Evolutionary conservation across 768 basidiomycete genomes (phyloP), one percentile per base, ranked within the genome.

Genomic region (Agaricus subrufescens): DNA sequence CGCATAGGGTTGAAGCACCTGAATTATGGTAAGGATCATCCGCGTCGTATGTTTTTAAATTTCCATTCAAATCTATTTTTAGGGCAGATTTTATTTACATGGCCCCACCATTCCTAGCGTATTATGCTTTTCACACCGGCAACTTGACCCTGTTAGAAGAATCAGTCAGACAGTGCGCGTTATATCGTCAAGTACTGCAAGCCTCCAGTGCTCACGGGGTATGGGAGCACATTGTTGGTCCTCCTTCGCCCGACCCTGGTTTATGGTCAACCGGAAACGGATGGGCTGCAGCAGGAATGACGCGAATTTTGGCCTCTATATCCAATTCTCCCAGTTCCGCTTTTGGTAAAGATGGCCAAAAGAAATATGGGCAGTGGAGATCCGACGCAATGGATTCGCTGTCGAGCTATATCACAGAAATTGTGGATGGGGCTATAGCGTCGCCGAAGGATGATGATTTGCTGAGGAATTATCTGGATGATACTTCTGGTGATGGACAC

Each of bases 281-380:
- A 0, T 89, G 89, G 89, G 87, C 86, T 0, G 85, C 85, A 1
- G 81, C 80, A 1, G 55, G 55, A 39, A 84, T 85, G 76, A 67
- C 82, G 27, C 76, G 87, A 5, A 83, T 89, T 4, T 67, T 80
- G 30, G 77, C 77, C 25, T 75, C 77, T 0, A 63, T 79, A 8
- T 61, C 74, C 40, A 75, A 76, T 55, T 71, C 77, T 0, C 73
- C 75, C 9, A 12, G 26, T 14, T 38, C 49, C 7, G 10, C 50
- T 4, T 46, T 46, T n/a, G 23, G 12, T 26, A 52, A 68, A n/a
- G 67, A 69, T n/a, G 23, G 5, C n/a, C 50, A 68, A n/a, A 66
- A 69, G 0, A 43, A 60, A 6, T 52, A 62, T 46, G 46, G 52
- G 1, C 7, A 60, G 6, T 70, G 70, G 63, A 61, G 57, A 44